These are phyloP conservation scores for Saccharomyces jurei DNA, from an alignment of 805 yeast species.

Conservation along the genomic window DNA sequence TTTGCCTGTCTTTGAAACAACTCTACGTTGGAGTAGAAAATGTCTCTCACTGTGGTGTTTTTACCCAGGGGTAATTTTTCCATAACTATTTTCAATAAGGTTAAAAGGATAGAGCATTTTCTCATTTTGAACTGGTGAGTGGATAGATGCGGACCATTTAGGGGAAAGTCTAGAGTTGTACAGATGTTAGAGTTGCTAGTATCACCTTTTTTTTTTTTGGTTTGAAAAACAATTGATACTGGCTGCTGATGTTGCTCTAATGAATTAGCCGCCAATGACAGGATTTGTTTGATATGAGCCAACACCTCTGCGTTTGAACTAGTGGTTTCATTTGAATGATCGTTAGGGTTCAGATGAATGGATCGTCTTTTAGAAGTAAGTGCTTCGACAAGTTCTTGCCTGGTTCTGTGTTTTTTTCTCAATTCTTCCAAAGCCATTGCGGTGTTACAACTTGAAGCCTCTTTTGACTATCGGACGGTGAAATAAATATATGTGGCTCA, in stretches of 20 bases:
- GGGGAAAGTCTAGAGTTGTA: constrained; percentile 6
- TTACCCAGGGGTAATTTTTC: constrained; percentile 2
- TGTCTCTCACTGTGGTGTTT: constrained; percentile 38
- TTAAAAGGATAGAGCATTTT: constrained; percentile 12
- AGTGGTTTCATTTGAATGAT: not conserved
- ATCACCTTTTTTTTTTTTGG: constrained; percentile 1
- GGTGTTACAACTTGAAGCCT: not conserved
- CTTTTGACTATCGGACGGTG: not conserved
- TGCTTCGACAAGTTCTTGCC: constrained; percentile 7
- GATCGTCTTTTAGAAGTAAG: constrained; percentile 14
- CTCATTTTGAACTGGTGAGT: not conserved
- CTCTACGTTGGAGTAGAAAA: constrained; percentile 54
- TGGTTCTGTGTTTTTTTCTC: constrained; percentile 5
- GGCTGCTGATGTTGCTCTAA: constrained; percentile 18
- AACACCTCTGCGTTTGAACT: not conserved
- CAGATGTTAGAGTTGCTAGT: constrained; percentile 5
- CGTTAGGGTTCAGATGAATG: constrained; percentile 5
- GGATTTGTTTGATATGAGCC: constrained; percentile 7
- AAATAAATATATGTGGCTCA: not conserved
- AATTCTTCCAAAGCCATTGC: constrained; percentile 5
- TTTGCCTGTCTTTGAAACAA: constrained; percentile 40
- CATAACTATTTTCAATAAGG: constrained; percentile 12
- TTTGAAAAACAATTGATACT: constrained; percentile 4
- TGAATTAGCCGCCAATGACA: constrained; percentile 15
- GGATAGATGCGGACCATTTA: constrained; percentile 1